Base-by-base conservation (phyloP, 1,139 yeast genomes). In the Lodderomyces elongisporus region DNA sequence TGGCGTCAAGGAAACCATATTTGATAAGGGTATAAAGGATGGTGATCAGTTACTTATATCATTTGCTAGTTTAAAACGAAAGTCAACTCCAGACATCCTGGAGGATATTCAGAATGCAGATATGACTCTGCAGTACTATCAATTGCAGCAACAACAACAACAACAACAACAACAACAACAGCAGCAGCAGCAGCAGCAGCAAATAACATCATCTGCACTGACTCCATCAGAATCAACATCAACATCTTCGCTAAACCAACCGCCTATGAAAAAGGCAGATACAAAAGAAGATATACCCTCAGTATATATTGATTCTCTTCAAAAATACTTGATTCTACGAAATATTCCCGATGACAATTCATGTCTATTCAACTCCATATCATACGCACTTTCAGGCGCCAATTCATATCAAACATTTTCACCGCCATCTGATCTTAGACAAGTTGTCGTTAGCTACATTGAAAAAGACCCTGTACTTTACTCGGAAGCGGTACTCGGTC, bases 301-400 rank as follows among this genome's bases (percentile, higher is more conserved):
- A 6, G 56, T 52, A 2, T 47, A 41, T 33, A 46, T 61, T 10
- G 47, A 47, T 8, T 21, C 28, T 13, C 25, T 47, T 17, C 43
- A 48, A 17, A 44, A 50, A 32, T 58, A 57, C 39, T 47, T 77
- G 16, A 61, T 70, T 9, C 62, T 82, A 12, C 67, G 87, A 25
- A 73, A 75, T 35, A 77, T 82, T 39, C 83, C 85, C 1, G 89
- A 84, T 48, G 93, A 85, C 52, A 84, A 84, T 50, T 81, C 93
- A 7, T 84, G 95, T 51, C 60, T 85, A 45, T 84, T 84, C 58
- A 77, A 83, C 43, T 73, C 93, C 0, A 64, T 84, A 1, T 67
- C 78, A 1, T 79, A 77, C 47, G 74, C 78, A 9, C 52, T 74
- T 5, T 62, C 69, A 28, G 64, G 63, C 0, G 38, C 41, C 2